Conservation (phyloP, 371 early-diverging fungal species). For the Rhizopus delemar region DNA sequence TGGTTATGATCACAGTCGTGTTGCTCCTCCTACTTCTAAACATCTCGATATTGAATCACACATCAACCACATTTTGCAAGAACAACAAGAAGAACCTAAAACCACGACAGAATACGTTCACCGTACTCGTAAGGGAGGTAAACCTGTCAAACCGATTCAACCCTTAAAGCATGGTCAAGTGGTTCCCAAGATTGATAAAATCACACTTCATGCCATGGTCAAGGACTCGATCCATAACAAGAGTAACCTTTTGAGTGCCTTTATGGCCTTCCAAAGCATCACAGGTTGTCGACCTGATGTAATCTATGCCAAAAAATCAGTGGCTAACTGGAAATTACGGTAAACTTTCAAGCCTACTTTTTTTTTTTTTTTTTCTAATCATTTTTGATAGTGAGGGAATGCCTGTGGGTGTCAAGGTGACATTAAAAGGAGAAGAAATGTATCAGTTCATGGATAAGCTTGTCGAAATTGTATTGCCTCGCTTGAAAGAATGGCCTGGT, state of each 20-base stretch:
- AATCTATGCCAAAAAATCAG: conserved; percentile 78
- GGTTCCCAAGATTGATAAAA: conserved; percentile 68
- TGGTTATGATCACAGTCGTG: conserved; percentile 75
- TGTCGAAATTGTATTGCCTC: conserved; percentile 90
- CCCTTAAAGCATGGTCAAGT: conserved; percentile 50
- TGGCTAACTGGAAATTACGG: conserved; percentile 83
- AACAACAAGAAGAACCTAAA: conserved; percentile 9
- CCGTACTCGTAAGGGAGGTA: conserved; percentile 60
- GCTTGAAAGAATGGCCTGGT: conserved; percentile 91
- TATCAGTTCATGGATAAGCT: conserved; percentile 94
- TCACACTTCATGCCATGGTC: conserved; percentile 77
- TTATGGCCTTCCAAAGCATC: conserved; percentile 90
- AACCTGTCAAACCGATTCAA: conserved; percentile 58
- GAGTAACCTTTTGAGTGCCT: conserved; percentile 81
- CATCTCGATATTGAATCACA: conserved; percentile 45
- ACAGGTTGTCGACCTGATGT: conserved; percentile 83
- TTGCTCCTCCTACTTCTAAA: conserved; percentile 40
- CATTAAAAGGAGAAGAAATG: conserved; percentile 83
- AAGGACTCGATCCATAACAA: conserved; percentile 88
- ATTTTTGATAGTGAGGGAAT: conserved; percentile 65
- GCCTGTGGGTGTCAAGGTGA: conserved; percentile 86
- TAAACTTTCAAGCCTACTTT: conserved; percentile 27
- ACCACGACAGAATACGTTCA: conserved; percentile 14
- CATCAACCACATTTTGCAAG: conserved; percentile 32
- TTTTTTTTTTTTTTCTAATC: not conserved